Base-by-base conservation (phyloP, 345 rosid genomes). In the Citrus maxima region DNA sequence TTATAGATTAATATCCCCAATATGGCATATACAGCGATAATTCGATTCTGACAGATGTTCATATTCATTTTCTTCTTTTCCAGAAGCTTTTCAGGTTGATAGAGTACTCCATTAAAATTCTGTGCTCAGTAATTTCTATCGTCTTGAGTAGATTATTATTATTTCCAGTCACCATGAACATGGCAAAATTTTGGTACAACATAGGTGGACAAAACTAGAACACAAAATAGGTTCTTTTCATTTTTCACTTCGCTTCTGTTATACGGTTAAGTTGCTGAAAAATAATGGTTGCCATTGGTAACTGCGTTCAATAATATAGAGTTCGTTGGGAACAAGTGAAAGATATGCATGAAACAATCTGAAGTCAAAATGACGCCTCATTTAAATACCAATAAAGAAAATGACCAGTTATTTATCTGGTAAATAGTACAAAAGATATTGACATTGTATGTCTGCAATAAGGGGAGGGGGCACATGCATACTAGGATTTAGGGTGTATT, bases 401-500 rank as follows among this genome's bases (percentile, higher is more conserved):
- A 46, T 13, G 51, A 46, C 1, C 1, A 13, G 51, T 12, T 16
- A 46, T 46, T 12, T 46, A 12, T 46, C 51, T 46, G 5, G 14
- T 46, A 46, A 46, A 46, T 3, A 12, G 51, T 46, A 3, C 51
- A 46, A 46, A 46, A 46, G 51, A 46, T 1, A 46, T 46, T 46
- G 5, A 46, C 51, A 46, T 46, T 46, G 51, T 46, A 10, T 10
- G 14, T 9, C 49, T 10, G 49, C 49, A 42, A 10, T 10, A 42
- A 0, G 2, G 13, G 3, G 0, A 0, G 0, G 7, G 6, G 40
- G 40, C 9, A 37, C 40, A 6, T 35, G 7, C 3, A 40, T 5
- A 5, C 0, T 35, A 5, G 7, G 37, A 35, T 35, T 35, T 35
- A 0, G 0, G 7, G 37, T 5, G 1, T 0, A 0, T 35, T 35